Evolutionary conservation across 2,329 filamentous ascomycete species (phyloP).

Genomic region (Ophiostoma piceae): DNA sequence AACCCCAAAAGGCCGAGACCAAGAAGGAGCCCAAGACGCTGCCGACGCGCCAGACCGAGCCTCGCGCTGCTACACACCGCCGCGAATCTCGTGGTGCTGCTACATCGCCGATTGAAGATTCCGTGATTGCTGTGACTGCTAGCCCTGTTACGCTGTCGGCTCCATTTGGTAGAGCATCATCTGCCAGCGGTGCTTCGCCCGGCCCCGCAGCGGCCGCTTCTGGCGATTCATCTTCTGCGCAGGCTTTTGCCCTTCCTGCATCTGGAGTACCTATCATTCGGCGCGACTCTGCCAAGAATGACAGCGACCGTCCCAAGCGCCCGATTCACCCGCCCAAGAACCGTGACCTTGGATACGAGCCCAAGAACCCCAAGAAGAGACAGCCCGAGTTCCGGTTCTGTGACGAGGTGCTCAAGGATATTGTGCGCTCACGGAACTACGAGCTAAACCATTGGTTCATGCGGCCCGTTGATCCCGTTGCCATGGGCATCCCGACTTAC

Average conservation of each 20-base stretch:
- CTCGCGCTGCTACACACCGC: conserved; percentile 37
- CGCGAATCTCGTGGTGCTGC: conserved; percentile 34
- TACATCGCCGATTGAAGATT: conserved; percentile 32
- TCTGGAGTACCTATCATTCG: conserved; percentile 77
- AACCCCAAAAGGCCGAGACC: conserved; percentile 53
- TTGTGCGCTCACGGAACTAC: conserved; percentile 68
- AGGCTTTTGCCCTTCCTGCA: conserved; percentile 65
- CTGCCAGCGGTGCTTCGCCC: conserved; percentile 31
- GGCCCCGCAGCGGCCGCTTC: conserved; percentile 36
- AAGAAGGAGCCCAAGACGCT: conserved; percentile 54
- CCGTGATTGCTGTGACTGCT: neutral
- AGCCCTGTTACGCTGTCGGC: conserved; percentile 12
- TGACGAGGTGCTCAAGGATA: conserved; percentile 70
- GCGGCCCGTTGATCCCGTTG: conserved; percentile 84
- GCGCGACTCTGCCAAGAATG: conserved; percentile 72
- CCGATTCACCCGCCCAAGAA: conserved; percentile 88
- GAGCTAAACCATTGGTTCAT: conserved; percentile 68
- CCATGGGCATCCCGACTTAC: conserved; percentile 87
- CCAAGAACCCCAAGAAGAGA: conserved; percentile 80
- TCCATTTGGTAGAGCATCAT: conserved; percentile 19
- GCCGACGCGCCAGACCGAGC: conserved; percentile 44
- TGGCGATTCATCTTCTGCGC: conserved; percentile 31
- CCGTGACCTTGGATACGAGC: conserved; percentile 83
- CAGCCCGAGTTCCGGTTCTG: conserved; percentile 87
- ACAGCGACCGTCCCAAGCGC: conserved; percentile 78